Conservation (phyloP, 2,329 filamentous ascomycete species). For the Hymenoscyphus linearis region DNA sequence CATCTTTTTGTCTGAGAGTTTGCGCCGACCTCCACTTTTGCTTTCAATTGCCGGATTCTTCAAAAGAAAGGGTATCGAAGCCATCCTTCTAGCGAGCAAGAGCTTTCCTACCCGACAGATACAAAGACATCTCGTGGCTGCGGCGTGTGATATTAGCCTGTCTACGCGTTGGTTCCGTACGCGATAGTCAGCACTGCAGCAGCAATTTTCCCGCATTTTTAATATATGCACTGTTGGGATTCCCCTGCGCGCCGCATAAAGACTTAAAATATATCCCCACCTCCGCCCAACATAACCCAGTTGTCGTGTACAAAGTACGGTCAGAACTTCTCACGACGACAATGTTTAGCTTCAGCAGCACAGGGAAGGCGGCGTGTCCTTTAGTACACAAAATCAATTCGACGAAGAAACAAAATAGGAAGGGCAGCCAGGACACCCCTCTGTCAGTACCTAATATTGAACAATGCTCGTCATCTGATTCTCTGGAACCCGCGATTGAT, state of each 20-base stretch:
- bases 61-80: not conserved
- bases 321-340: conserved; percentile 13
- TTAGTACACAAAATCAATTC: conserved; percentile 10
- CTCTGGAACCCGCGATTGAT: conserved; percentile 54
- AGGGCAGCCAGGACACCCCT: conserved; percentile 12
- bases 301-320: conserved; percentile 1
- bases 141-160: conserved; percentile 9
- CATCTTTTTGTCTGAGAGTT: not conserved
- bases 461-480: conserved; percentile 32
- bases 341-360: conserved; percentile 24
- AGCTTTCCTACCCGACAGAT: not conserved
- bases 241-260: conserved; percentile 11
- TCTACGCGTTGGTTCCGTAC: conserved; percentile 6
- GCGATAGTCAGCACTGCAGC: conserved; percentile 8
- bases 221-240: conserved; percentile 10
- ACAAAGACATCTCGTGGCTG: conserved; percentile 10
- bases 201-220: conserved; percentile 5
- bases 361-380: conserved; percentile 16
- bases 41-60: not conserved
- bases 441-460: conserved; percentile 11
- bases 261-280: conserved; percentile 9
- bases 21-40: not conserved
- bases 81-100: not conserved
- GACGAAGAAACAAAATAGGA: conserved; percentile 14
- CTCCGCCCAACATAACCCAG: conserved; percentile 2